Conservation (phyloP, 1,139 yeast species). For the Geotrichum histeridarum region DNA sequence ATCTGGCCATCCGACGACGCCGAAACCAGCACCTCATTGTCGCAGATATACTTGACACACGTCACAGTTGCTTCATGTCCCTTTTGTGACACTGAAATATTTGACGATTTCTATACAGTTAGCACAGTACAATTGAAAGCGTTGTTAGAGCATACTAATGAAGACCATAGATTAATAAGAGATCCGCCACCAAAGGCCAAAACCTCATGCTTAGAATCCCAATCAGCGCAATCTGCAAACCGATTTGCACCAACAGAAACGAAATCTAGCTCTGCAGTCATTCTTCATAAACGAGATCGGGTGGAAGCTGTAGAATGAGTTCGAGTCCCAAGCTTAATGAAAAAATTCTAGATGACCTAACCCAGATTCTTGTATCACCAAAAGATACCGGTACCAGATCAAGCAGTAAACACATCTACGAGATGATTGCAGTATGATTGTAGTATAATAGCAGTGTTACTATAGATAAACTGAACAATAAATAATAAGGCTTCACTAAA, state of each 20-base stretch:
- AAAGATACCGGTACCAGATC: too few species aligned
- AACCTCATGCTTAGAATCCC: constrained; percentile 38
- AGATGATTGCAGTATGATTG: too few species aligned
- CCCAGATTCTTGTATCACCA: too few species aligned
- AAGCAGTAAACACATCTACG: too few species aligned
- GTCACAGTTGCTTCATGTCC: constrained; percentile 35
- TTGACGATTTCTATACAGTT: constrained; percentile 17
- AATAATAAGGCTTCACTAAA: not conserved
- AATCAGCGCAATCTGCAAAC: constrained; percentile 64
- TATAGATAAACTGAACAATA: not conserved
- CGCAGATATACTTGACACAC: constrained; percentile 33
- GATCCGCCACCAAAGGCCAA: constrained; percentile 76
- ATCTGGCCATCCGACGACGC: constrained; percentile 62
- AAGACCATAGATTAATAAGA: constrained; percentile 72
- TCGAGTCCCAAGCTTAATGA: too few species aligned
- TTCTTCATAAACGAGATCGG: not conserved
- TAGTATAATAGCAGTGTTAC: not conserved
- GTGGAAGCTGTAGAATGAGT: too few species aligned
- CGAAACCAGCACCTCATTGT: constrained; percentile 47
- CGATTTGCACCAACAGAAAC: constrained; percentile 76
- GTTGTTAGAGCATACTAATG: constrained; percentile 38
- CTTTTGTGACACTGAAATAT: constrained; percentile 28
- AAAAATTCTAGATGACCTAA: too few species aligned
- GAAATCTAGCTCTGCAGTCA: constrained; percentile 41
- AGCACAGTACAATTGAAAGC: not conserved